These are phyloP conservation scores for Aaosphaeria arxii DNA, from an alignment of 2,329 filamentous ascomycete species.

Conservation along the genomic window DNA sequence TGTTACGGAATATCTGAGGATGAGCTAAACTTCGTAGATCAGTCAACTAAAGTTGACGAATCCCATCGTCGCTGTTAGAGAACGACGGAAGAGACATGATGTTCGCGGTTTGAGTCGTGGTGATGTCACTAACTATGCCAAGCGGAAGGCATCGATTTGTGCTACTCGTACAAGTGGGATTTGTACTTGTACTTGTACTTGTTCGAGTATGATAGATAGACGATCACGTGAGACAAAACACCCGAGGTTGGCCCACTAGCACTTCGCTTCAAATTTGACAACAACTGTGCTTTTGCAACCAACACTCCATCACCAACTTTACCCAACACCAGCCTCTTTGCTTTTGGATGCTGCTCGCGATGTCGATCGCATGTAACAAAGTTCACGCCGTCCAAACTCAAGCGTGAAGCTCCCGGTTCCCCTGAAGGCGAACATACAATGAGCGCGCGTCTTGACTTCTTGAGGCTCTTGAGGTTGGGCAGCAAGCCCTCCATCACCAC, in stretches of 20 bases:
- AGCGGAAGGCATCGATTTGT: too few relatives aligned
- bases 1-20: too few relatives aligned
- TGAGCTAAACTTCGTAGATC: too few relatives aligned
- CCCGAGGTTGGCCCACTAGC: constrained; percentile 4
- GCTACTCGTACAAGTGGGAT: too few relatives aligned
- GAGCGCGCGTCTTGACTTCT: neutral
- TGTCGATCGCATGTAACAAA: neutral
- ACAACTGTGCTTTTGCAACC: neutral
- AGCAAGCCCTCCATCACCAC: constrained; percentile 16
- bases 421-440: neutral
- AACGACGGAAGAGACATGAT: too few relatives aligned
- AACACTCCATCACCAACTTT: neutral
- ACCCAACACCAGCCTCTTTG: neutral
- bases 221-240: constrained; percentile 11
- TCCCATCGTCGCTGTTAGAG: too few relatives aligned
- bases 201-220: too few relatives aligned
- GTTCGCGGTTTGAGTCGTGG: too few relatives aligned
- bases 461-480: constrained; percentile 21
- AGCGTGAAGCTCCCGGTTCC: neutral
- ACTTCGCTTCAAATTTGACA: constrained; percentile 4
- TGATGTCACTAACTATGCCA: too few relatives aligned
- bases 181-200: too few relatives aligned
- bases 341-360: neutral
- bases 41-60: too few relatives aligned
- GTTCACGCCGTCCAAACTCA: neutral